phyloP scores from a whole-genome alignment of 352 stramenopile genomes.

The Plasmopara viticola region DNA sequence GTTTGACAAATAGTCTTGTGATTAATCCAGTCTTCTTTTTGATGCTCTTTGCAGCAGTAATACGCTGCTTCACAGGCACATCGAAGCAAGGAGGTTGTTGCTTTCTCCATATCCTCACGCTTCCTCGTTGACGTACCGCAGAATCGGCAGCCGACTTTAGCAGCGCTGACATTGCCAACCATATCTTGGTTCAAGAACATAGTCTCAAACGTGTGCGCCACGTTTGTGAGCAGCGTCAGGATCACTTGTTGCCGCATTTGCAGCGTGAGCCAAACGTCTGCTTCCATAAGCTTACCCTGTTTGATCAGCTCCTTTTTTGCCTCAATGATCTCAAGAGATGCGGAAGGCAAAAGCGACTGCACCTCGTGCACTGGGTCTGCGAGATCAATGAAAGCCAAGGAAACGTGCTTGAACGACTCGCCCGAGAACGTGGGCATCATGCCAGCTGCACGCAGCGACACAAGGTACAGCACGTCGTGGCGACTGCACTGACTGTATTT shows the following conservation, averaged over 20 bases:
- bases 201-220: constrained; percentile 79
- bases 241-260: constrained; percentile 84
- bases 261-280: constrained; percentile 77
- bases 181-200: constrained; percentile 75
- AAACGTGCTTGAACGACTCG: constrained; percentile 67
- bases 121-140: constrained; percentile 47
- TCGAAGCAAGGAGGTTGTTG: constrained; percentile 33
- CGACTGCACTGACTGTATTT: constrained; percentile 64
- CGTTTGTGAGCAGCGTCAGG: constrained; percentile 71
- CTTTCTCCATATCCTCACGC: constrained; percentile 4
- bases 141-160: constrained; percentile 60
- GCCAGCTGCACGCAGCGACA: constrained; percentile 41
- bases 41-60: constrained; percentile 82
- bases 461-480: constrained; percentile 70
- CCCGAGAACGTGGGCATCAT: constrained; percentile 86
- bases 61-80: constrained; percentile 73
- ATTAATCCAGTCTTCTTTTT: constrained; percentile 75
- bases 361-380: constrained; percentile 66
- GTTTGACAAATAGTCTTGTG: constrained; percentile 57
- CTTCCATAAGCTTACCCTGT: constrained; percentile 70
- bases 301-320: constrained; percentile 63
- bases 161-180: constrained; percentile 51
- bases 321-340: constrained; percentile 41
- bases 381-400: constrained; percentile 74
- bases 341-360: constrained; percentile 68